phyloP scores from a whole-genome alignment of 768 basidiomycete species.

The Daedaleopsis nitida region DNA sequence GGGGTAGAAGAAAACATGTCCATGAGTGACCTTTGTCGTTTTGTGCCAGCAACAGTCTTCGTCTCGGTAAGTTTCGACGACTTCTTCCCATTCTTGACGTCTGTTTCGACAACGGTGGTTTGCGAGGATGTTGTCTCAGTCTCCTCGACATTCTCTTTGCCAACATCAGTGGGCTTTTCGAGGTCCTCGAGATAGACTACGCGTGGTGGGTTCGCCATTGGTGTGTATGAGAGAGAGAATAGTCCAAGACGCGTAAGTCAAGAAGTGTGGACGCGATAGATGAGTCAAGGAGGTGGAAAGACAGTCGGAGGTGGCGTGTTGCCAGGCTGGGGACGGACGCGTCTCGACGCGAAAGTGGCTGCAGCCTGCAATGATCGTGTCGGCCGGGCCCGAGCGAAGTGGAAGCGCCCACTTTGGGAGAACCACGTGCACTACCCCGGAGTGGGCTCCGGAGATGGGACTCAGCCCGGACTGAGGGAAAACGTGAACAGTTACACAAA shows the following conservation, averaged over 20 bases:
- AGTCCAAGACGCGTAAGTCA: neutral
- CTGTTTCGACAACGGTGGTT: neutral
- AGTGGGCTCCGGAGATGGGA: neutral
- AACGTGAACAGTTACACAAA: neutral
- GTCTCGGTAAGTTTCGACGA: slow-evolving; percentile 4
- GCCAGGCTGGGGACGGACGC: slow-evolving; percentile 15
- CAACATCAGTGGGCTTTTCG: slow-evolving; percentile 14
- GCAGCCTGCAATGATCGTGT: slow-evolving; percentile 7
- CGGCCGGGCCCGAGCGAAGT: slow-evolving; percentile 5
- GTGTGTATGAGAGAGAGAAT: neutral
- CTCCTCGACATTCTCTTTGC: slow-evolving; percentile 6
- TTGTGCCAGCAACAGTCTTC: slow-evolving; percentile 28
- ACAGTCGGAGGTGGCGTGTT: neutral
- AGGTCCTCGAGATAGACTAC: slow-evolving; percentile 40
- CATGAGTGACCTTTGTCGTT: slow-evolving; percentile 64
- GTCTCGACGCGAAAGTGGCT: slow-evolving; percentile 24
- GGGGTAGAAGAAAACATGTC: slow-evolving; percentile 53
- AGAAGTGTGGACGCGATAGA: slow-evolving; percentile 9
- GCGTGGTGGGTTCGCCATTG: slow-evolving; percentile 15
- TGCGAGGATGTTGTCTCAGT: neutral
- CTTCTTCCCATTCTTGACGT: slow-evolving; percentile 4
- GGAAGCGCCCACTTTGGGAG: too few species aligned
- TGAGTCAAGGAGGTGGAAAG: too few species aligned
- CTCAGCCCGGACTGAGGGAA: neutral
- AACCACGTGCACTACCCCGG: too few species aligned